Evolutionary conservation across 192 early-diverging fungal genomes (phyloP), one percentile per base, ranked within the genome.

Genomic region (Coemansia aciculifera): DNA sequence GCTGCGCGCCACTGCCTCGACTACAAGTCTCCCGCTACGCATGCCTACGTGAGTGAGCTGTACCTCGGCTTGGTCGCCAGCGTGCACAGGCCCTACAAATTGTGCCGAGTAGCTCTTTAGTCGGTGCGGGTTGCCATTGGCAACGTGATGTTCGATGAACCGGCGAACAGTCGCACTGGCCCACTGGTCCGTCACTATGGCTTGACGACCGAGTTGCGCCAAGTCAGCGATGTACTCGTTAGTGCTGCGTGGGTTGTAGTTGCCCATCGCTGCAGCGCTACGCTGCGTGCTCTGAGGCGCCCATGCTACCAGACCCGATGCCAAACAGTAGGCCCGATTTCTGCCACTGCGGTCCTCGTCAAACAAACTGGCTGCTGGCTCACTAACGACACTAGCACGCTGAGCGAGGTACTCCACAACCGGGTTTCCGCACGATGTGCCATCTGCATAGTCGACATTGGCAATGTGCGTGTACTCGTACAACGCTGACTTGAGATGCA

Each of bases 181-280:
- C 95, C 95, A 98, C 27, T 89, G 76, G 95, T 93, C 84, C 89
- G 90, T 62, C 93, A 89, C 59, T 89, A 89, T 1, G 90, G 86
- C 2, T 94, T 92, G 66, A 86, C 87, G 57, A 89, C 93, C 95
- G 37, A 95, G 88, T 57, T 87, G 85, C 19, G 93, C 90, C 27
- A 94, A 72, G 64, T 94, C 90, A 62, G 92, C 88, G 77, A 96
- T 92, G 87, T 92, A 95, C 54, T 87, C 87, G 85, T 94, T 96
- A 76, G 93, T 91, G 83, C 93, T 94, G 77, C 95, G 96, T 40
- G 95, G 95, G 74, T 93, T 97, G 82, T 88, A 84, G 69, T 94
- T 94, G 62, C 90, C 91, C 10, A 92, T 91, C 1, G 88, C 88
- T 51, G 78, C 78, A n/a, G 94, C 91, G 81, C 95, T 95, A 51